A percentile compares a stretch with the other conserved stretches of the same genome.
These are phyloP conservation scores for Pachysandra terminalis DNA, from an alignment of 164 flowering plant genomes.

Conservation along the genomic window DNA sequence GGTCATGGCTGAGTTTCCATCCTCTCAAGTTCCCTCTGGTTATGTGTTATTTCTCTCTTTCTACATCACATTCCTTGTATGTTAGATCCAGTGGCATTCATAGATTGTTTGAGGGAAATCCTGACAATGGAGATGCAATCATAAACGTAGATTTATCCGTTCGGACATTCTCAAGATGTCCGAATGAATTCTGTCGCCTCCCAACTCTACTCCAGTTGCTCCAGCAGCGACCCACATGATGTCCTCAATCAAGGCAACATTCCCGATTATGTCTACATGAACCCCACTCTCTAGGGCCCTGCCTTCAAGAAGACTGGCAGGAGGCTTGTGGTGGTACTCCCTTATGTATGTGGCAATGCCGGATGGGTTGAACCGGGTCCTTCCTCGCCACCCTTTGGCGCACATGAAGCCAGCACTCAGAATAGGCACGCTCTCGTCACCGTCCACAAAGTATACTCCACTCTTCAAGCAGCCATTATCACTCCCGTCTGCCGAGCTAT, in stretches of 20 bases:
- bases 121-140: slow-evolving; percentile 14
- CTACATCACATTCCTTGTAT: no score
- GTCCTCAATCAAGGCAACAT: slow-evolving; percentile 70
- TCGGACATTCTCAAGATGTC: slow-evolving; percentile 55
- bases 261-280: slow-evolving; percentile 78
- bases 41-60: no score
- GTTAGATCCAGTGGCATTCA: no score
- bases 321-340: slow-evolving; percentile 66
- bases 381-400: slow-evolving; percentile 75
- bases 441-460: slow-evolving; percentile 63
- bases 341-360: slow-evolving; percentile 50
- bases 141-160: slow-evolving; percentile 45
- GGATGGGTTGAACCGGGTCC: slow-evolving; percentile 69
- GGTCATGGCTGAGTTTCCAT: no score
- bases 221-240: slow-evolving; percentile 69
- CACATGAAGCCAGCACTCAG: slow-evolving; percentile 81
- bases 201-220: slow-evolving; percentile 48
- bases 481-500: slow-evolving; percentile 45
- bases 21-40: no score
- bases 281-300: slow-evolving; percentile 68
- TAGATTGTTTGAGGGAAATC: no score
- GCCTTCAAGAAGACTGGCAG: slow-evolving; percentile 55
- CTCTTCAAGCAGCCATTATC: slow-evolving; percentile 40
- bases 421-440: slow-evolving; percentile 70
- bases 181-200: slow-evolving; percentile 63